Percentiles rank a stretch among this genome's conserved stretches.
These are phyloP conservation scores for Ogataea paradorogensis DNA, from an alignment of 805 yeast genomes.

Conservation along the genomic window DNA sequence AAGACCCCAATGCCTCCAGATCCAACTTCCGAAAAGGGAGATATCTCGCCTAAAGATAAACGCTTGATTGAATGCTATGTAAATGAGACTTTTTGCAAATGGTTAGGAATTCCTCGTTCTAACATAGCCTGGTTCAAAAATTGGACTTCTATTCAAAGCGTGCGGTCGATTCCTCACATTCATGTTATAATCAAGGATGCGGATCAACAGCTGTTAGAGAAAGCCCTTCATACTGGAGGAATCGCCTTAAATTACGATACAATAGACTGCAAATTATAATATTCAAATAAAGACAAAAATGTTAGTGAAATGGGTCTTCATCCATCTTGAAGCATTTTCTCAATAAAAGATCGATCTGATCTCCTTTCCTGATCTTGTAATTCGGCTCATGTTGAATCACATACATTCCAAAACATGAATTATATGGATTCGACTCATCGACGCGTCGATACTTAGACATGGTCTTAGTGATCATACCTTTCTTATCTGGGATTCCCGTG, in stretches of 20 bases:
- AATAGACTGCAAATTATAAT: slow-evolving; percentile 12
- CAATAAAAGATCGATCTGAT: slow-evolving; percentile 23
- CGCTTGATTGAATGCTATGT: slow-evolving; percentile 44
- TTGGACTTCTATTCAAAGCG: slow-evolving; percentile 68
- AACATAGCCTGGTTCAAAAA: slow-evolving; percentile 66
- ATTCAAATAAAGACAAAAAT: no score
- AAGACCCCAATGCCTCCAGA: slow-evolving; percentile 55
- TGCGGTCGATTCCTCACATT: slow-evolving; percentile 63
- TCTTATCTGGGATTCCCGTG: slow-evolving; percentile 24
- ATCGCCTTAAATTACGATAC: slow-evolving; percentile 12
- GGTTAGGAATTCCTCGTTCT: slow-evolving; percentile 38
- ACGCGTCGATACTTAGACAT: slow-evolving; percentile 30
- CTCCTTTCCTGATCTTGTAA: slow-evolving; percentile 23
- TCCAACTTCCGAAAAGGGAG: slow-evolving; percentile 48
- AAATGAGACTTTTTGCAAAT: slow-evolving; percentile 45
- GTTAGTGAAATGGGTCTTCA: slow-evolving; percentile 17
- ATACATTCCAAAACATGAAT: slow-evolving; percentile 29
- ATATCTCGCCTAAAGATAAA: slow-evolving; percentile 43
- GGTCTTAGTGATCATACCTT: slow-evolving; percentile 22
- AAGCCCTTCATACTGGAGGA: slow-evolving; percentile 24
- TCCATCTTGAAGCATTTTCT: slow-evolving; percentile 17
- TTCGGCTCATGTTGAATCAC: slow-evolving; percentile 25
- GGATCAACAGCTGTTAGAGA: slow-evolving; percentile 24
- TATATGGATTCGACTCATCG: slow-evolving; percentile 27
- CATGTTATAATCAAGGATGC: slow-evolving; percentile 57